Evolutionary conservation across 305 asterid genomes (phyloP), one percentile per base, ranked within the genome.

Genomic region (Vinca major): DNA sequence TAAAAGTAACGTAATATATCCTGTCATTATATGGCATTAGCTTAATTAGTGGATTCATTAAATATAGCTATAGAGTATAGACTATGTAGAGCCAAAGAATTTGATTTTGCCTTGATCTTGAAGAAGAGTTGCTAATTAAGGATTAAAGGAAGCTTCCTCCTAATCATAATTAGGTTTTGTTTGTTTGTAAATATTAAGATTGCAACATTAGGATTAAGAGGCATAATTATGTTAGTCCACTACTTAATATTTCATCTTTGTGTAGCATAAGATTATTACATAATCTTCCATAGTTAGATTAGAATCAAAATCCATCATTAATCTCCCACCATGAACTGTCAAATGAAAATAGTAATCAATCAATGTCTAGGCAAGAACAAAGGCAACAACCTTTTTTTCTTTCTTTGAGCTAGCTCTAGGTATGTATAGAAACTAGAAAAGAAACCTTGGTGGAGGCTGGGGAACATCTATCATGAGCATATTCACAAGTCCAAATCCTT

Each of bases 1-100:
- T 65, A 43, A 45, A 57, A 72, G 67, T 51, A 58, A 69, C 61
- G 69, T 73, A 56, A 77, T 79, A 75, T 65, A 83, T 82, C 72
- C 48, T 36, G 4, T 43, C 45, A 40, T 14, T 14, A 3, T 53
- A 53, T 53, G 4, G 7, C 7, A 54, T 20, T 37, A 21, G 0
- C 33, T 16, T 36, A 48, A 65, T 65, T 45, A 40, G 47, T 67
- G 45, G 14, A 7, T 36, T 36, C 14, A 10, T 53, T 39, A 44
- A 2, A 20, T 45, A 10, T 11, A 12, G 52, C 13, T 48, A 48
- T 20, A 6, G 33, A 19, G 10, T 62, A 0, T 26, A 26, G 33
- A 26, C 33, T 26, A 26, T 26, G 33, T 5, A 47, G 33, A 8
- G 19, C 19, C 53, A 10, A 1, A 12, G 16, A 37, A 21, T 41